Conservation (phyloP, 2,329 filamentous ascomycete species). For the Hysterium pulicare region DNA sequence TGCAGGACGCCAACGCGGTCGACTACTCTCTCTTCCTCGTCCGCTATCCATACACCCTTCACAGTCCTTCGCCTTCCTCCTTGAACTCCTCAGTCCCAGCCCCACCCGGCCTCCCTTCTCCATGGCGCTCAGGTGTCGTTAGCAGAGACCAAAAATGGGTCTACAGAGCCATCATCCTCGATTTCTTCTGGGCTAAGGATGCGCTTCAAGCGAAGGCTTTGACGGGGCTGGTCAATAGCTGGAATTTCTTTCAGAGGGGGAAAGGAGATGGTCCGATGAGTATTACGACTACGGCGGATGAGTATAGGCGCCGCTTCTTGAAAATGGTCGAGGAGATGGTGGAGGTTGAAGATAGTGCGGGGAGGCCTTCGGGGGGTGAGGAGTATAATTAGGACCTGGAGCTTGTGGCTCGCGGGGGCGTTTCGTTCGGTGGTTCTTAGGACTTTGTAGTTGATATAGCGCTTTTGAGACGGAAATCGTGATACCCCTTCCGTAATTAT, state of each 20-base stretch:
- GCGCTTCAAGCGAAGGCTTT: constrained; percentile 63
- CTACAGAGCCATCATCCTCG: constrained; percentile 65
- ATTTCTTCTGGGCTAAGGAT: constrained; percentile 79
- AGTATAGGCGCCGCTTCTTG: constrained; percentile 61
- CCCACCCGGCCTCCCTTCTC: constrained; percentile 31
- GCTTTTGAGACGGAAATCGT: no score
- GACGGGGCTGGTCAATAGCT: constrained; percentile 62
- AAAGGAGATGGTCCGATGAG: constrained; percentile 68
- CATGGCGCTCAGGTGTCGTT: constrained; percentile 61
- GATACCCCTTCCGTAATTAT: no score
- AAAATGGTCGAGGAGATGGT: constrained; percentile 47
- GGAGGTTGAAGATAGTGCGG: constrained; percentile 31
- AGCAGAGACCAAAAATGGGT: constrained; percentile 63
- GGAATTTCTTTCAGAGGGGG: constrained; percentile 53
- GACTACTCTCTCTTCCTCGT: constrained; percentile 75
- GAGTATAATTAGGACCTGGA: no score
- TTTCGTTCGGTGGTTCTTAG: no score
- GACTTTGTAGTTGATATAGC: no score
- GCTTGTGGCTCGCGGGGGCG: no score
- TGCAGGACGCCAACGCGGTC: constrained; percentile 62
- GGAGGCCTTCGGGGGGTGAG: constrained; percentile 27
- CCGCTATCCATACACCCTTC: constrained; percentile 47
- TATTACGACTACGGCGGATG: constrained; percentile 65
- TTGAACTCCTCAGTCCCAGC: constrained; percentile 30
- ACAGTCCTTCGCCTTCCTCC: constrained; percentile 29